Percentiles rank a stretch among this genome's conserved stretches.
Evolutionary conservation across 805 yeast species (phyloP).

Genomic region (Teunomyces panamensis): DNA sequence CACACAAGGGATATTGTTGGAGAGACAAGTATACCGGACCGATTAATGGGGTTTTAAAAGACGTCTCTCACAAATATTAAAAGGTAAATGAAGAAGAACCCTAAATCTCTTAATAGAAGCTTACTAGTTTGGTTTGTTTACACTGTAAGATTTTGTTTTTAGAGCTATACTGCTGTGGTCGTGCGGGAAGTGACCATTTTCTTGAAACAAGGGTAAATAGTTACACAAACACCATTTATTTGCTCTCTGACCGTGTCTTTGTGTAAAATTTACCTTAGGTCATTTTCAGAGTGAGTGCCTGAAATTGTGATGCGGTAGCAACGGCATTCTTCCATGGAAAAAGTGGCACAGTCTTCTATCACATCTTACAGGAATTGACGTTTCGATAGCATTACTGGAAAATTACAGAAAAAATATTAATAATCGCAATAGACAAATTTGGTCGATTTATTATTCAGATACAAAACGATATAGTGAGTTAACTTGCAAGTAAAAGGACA

Average conservation of each 20-base stretch:
- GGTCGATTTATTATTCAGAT: background rate
- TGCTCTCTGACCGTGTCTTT: background rate
- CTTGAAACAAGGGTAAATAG: background rate
- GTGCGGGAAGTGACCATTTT: background rate
- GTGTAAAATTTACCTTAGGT: background rate
- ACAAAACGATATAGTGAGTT: background rate
- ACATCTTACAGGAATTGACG: too few relatives aligned
- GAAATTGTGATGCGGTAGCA: background rate
- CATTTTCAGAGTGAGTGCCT: background rate
- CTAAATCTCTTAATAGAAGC: background rate
- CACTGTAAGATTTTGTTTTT: background rate
- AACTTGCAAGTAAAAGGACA: slow-evolving; percentile 2
- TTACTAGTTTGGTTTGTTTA: background rate
- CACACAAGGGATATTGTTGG: background rate
- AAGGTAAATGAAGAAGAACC: background rate
- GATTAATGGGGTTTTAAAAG: background rate
- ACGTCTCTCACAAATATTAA: background rate
- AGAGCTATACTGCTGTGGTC: background rate
- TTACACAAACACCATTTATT: background rate
- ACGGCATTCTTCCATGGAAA: background rate
- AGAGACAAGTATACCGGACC: background rate
- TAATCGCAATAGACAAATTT: background rate
- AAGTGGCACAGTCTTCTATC: background rate
- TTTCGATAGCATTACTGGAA: too few relatives aligned
- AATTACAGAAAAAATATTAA: background rate